These are phyloP conservation scores for Backusella tuberculispora DNA, from an alignment of 192 early-diverging fungal genomes.

Conservation along the genomic window DNA sequence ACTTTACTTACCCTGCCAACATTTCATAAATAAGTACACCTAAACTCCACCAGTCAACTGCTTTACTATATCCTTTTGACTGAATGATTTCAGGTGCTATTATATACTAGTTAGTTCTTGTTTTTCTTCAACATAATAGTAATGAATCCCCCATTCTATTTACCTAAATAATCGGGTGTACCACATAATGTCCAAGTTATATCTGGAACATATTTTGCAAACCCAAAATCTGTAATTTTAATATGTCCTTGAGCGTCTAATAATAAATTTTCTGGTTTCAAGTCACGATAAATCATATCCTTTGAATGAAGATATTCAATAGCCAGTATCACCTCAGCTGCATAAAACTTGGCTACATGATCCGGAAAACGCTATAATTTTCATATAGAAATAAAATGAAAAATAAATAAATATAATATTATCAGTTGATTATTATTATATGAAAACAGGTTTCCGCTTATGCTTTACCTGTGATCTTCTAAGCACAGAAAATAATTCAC, in stretches of 20 bases:
- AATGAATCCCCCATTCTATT: slow-evolving; percentile 6
- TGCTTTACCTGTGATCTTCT: slow-evolving; percentile 60
- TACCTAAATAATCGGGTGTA: slow-evolving; percentile 76
- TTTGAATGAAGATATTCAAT: slow-evolving; percentile 80
- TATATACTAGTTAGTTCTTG: slow-evolving; percentile 32
- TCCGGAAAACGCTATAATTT: slow-evolving; percentile 64
- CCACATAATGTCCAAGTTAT: slow-evolving; percentile 90
- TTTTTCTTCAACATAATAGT: background rate
- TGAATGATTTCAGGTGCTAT: slow-evolving; percentile 87
- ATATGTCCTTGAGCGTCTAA: slow-evolving; percentile 78
- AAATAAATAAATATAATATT: too few relatives aligned
- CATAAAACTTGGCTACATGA: slow-evolving; percentile 84
- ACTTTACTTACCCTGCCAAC: slow-evolving; percentile 52
- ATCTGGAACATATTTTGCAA: slow-evolving; percentile 77
- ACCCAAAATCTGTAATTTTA: slow-evolving; percentile 91
- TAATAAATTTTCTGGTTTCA: slow-evolving; percentile 79
- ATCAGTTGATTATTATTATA: too few relatives aligned
- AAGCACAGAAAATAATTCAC: slow-evolving; percentile 86
- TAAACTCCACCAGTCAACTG: slow-evolving; percentile 96
- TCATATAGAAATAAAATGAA: background rate
- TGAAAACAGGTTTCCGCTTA: too few relatives aligned
- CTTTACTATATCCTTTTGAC: slow-evolving; percentile 79
- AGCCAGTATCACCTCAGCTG: slow-evolving; percentile 80
- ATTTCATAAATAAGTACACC: slow-evolving; percentile 93
- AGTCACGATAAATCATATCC: slow-evolving; percentile 86